Percentiles rank a stretch among this genome's conserved stretches.
phyloP scores from a whole-genome alignment of 345 rosid species.

The Linum trigynum region DNA sequence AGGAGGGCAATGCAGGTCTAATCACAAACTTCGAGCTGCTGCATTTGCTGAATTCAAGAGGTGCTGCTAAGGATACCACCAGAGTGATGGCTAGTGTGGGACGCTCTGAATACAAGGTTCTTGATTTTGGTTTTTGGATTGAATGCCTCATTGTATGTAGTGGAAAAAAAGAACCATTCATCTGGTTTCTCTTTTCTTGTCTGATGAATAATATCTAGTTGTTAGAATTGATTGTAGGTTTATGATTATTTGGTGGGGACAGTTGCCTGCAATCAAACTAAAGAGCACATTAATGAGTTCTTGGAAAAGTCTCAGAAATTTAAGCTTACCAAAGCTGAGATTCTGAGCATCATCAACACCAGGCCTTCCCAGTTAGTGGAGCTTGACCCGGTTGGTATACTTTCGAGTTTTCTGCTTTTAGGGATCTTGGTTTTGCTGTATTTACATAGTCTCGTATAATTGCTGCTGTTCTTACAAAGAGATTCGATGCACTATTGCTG shows the following conservation, averaged over 20 bases:
- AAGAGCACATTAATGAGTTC: slow-evolving; percentile 42
- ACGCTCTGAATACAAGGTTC: slow-evolving; percentile 65
- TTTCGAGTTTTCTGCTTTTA: not conserved
- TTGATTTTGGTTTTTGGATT: not conserved
- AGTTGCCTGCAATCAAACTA: slow-evolving; percentile 49
- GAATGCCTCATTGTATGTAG: not conserved
- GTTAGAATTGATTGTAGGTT: slow-evolving; percentile 32
- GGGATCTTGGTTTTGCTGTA: not conserved
- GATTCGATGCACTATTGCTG: too few relatives aligned
- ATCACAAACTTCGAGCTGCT: slow-evolving; percentile 72
- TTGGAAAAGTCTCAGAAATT: slow-evolving; percentile 43
- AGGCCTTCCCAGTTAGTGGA: slow-evolving; percentile 49
- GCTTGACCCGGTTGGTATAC: slow-evolving; percentile 35
- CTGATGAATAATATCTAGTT: not conserved
- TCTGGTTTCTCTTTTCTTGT: not conserved
- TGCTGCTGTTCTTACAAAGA: not conserved
- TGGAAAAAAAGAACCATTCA: not conserved
- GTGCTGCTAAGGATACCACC: slow-evolving; percentile 61
- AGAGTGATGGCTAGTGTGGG: slow-evolving; percentile 52
- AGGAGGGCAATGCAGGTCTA: slow-evolving; percentile 55
- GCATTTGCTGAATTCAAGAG: slow-evolving; percentile 55
- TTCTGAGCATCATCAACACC: slow-evolving; percentile 57
- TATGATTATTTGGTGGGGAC: slow-evolving; percentile 58
- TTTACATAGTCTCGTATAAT: slow-evolving; percentile 10
- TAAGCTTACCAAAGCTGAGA: slow-evolving; percentile 69